Evolutionary conservation across 2,329 filamentous ascomycete genomes (phyloP).

Genomic region (Pseudogymnoascus sp.): DNA sequence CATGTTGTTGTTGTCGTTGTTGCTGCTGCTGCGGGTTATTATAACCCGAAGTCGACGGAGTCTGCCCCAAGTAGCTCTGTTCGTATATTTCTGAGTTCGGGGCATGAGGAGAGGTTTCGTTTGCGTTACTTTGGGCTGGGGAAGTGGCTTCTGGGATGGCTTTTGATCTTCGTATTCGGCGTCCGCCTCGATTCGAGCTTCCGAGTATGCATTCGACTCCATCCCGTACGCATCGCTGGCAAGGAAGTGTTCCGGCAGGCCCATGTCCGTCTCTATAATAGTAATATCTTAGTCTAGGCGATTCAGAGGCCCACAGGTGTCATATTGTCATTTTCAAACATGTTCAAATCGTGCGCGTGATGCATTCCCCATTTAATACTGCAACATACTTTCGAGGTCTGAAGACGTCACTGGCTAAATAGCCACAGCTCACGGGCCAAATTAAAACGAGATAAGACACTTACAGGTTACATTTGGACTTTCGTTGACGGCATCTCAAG

Average conservation of each 20-base stretch:
- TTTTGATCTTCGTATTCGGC: slow-evolving; percentile 24
- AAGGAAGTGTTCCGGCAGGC: slow-evolving; percentile 28
- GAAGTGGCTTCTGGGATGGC: slow-evolving; percentile 11
- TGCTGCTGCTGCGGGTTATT: background rate
- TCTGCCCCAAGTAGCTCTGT: background rate
- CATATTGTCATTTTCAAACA: slow-evolving; percentile 29
- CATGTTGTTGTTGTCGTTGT: background rate
- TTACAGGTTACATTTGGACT: slow-evolving; percentile 23
- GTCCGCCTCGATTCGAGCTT: slow-evolving; percentile 35
- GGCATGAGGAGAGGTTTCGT: background rate
- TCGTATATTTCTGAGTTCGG: background rate
- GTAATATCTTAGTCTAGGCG: slow-evolving; percentile 19
- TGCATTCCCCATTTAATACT: background rate
- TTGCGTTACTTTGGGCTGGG: background rate
- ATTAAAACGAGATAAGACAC: slow-evolving; percentile 4
- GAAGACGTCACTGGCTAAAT: background rate
- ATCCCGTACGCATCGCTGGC: slow-evolving; percentile 34
- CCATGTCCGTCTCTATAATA: slow-evolving; percentile 26
- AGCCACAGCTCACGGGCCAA: background rate
- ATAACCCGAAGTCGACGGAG: background rate
- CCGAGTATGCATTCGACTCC: slow-evolving; percentile 34
- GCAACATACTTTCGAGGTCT: background rate
- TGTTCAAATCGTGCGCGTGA: background rate
- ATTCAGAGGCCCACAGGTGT: slow-evolving; percentile 28
- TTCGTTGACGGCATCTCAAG: slow-evolving; percentile 21